Conservation (phyloP, 805 yeast genomes). For the Isabelozyma rhagii region DNA sequence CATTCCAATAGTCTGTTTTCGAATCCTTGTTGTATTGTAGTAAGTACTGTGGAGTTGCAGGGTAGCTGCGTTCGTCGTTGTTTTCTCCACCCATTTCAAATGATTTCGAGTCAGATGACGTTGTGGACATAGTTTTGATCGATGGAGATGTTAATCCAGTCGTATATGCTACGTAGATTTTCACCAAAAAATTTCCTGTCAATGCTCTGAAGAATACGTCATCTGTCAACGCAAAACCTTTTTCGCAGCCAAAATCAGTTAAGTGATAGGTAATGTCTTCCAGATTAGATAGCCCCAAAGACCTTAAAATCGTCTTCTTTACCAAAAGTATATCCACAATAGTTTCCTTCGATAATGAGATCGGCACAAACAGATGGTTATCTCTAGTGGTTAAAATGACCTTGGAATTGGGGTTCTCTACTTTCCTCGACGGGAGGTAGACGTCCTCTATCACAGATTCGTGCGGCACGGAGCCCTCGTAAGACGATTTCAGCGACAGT, state of each 20-base stretch:
- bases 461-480: neutral
- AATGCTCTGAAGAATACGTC: conserved; percentile 38
- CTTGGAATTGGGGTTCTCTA: conserved; percentile 5
- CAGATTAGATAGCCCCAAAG: conserved; percentile 31
- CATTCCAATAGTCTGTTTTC: conserved; percentile 53
- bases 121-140: conserved; percentile 40
- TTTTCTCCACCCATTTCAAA: conserved; percentile 44
- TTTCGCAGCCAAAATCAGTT: conserved; percentile 64
- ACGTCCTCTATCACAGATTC: conserved; percentile 6
- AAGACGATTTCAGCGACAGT: conserved; percentile 6
- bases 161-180: conserved; percentile 24
- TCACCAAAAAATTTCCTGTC: conserved; percentile 26
- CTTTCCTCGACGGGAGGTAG: conserved; percentile 6
- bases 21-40: conserved; percentile 42
- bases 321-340: conserved; percentile 20
- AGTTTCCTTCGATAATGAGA: conserved; percentile 23
- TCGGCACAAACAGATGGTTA: conserved; percentile 50
- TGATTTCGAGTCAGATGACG: conserved; percentile 55
- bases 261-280: conserved; percentile 47
- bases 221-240: conserved; percentile 57
- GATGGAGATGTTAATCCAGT: conserved; percentile 26
- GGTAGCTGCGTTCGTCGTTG: conserved; percentile 42
- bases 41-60: conserved; percentile 68
- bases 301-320: conserved; percentile 36
- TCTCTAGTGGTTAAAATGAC: conserved; percentile 64